phyloP scores from a whole-genome alignment of 176 grass and related monocot genomes.

The Paspalum vaginatum region DNA sequence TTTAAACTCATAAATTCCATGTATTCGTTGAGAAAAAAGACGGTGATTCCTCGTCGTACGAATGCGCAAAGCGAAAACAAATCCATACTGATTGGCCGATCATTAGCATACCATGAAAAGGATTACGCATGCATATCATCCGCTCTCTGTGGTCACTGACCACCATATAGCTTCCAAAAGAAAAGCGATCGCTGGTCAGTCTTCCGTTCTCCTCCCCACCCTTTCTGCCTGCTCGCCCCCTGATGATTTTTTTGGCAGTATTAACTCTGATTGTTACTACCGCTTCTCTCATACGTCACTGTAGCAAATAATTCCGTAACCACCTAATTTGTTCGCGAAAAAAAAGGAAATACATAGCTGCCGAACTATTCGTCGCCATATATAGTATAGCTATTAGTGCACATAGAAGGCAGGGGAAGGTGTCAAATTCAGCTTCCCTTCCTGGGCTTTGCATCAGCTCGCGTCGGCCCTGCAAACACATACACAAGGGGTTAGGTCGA shows the following conservation, averaged over 20 bases:
- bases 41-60: background rate
- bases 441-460: slow-evolving; percentile 1
- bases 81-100: background rate
- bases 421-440: slow-evolving; percentile 23
- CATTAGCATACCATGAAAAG: slow-evolving; percentile 3
- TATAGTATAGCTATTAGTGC: slow-evolving; percentile 1
- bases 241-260: too few species aligned
- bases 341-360: background rate
- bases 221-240: slow-evolving; percentile 10
- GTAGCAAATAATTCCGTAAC: too few species aligned
- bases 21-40: background rate
- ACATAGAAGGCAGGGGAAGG: slow-evolving; percentile 14
- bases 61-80: background rate
- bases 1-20: background rate
- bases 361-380: slow-evolving; percentile 12
- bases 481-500: background rate
- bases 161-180: background rate
- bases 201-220: background rate
- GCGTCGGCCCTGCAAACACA: background rate
- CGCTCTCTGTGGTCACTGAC: background rate
- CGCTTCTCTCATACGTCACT: too few species aligned
- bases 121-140: slow-evolving; percentile 8
- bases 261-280: too few species aligned
- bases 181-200: background rate
- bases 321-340: too few species aligned